Evolutionary conservation across 768 basidiomycete species (phyloP).

Genomic region (Mycena capillaripes): DNA sequence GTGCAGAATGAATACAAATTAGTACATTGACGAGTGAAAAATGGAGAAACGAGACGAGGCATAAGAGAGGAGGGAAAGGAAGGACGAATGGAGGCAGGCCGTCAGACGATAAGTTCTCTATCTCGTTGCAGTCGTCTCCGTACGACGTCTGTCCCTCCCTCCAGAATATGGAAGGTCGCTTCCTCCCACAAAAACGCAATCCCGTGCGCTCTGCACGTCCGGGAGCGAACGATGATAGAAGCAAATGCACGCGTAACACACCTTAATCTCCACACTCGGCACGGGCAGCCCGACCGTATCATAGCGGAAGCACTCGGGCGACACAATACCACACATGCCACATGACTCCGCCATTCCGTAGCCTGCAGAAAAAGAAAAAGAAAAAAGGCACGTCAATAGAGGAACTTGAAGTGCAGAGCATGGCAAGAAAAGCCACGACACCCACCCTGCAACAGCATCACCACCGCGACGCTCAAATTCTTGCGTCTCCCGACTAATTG

Average conservation of each 20-base stretch:
- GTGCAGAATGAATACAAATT: background rate
- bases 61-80: too few relatives aligned
- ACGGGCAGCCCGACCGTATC: slow-evolving; percentile 88
- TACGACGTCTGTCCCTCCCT: too few relatives aligned
- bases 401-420: too few relatives aligned
- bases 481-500: slow-evolving; percentile 89
- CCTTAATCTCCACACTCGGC: slow-evolving; percentile 90
- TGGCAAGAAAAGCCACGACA: slow-evolving; percentile 3
- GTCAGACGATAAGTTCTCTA: too few relatives aligned
- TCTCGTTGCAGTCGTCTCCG: too few relatives aligned
- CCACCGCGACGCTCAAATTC: slow-evolving; percentile 87
- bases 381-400: background rate
- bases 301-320: slow-evolving; percentile 84
- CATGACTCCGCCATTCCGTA: slow-evolving; percentile 98
- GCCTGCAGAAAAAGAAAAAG: too few relatives aligned
- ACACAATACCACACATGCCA: slow-evolving; percentile 90
- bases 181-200: too few relatives aligned
- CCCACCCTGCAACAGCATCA: slow-evolving; percentile 90
- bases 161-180: too few relatives aligned
- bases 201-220: too few relatives aligned
- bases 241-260: background rate
- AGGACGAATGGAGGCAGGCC: too few relatives aligned
- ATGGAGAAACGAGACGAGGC: too few relatives aligned
- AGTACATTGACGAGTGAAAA: too few relatives aligned
- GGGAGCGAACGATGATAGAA: background rate